These are phyloP conservation scores for Teratosphaeria gauchensis DNA, from an alignment of 2,329 filamentous ascomycete genomes.

Conservation along the genomic window DNA sequence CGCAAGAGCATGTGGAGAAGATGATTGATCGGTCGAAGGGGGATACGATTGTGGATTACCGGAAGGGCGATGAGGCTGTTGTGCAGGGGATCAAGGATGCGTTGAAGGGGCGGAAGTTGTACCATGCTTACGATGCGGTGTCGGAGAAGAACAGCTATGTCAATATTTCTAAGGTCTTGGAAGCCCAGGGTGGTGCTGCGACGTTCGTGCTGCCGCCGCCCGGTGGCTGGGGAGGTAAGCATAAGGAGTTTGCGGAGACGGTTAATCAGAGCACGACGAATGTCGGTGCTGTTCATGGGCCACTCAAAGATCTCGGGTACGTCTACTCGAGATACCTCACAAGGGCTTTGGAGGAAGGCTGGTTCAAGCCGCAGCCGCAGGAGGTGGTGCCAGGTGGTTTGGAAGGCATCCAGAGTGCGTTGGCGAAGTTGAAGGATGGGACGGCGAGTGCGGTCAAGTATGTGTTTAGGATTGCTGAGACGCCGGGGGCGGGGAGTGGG, in stretches of 20 bases:
- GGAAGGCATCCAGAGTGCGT: slow-evolving; percentile 42
- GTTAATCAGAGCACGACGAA: slow-evolving; percentile 31
- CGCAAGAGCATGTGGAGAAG: slow-evolving; percentile 40
- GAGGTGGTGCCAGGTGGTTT: slow-evolving; percentile 48
- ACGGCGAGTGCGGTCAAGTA: slow-evolving; percentile 57
- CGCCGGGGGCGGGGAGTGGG: slow-evolving; percentile 16
- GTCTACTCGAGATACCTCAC: slow-evolving; percentile 25
- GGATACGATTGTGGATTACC: slow-evolving; percentile 53
- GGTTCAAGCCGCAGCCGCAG: slow-evolving; percentile 28
- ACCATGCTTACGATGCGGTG: slow-evolving; percentile 26
- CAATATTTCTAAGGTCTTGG: slow-evolving; percentile 32
- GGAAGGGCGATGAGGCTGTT: slow-evolving; percentile 26
- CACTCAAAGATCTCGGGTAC: slow-evolving; percentile 27
- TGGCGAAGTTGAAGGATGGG: slow-evolving; percentile 49
- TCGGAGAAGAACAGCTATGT: slow-evolving; percentile 22
- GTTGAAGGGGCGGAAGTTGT: slow-evolving; percentile 15
- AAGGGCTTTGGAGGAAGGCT: slow-evolving; percentile 26
- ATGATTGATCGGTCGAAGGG: slow-evolving; percentile 46
- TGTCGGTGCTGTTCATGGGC: slow-evolving; percentile 23
- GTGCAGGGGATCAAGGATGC: slow-evolving; percentile 22
- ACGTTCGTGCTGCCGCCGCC: slow-evolving; percentile 23
- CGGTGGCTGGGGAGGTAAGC: slow-evolving; percentile 10
- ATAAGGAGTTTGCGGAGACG: slow-evolving; percentile 14
- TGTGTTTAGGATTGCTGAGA: slow-evolving; percentile 48
- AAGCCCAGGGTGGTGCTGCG: slow-evolving; percentile 21